Evolutionary conservation across 2,329 filamentous ascomycete species (phyloP).

Genomic region (Calonectria crousiana): DNA sequence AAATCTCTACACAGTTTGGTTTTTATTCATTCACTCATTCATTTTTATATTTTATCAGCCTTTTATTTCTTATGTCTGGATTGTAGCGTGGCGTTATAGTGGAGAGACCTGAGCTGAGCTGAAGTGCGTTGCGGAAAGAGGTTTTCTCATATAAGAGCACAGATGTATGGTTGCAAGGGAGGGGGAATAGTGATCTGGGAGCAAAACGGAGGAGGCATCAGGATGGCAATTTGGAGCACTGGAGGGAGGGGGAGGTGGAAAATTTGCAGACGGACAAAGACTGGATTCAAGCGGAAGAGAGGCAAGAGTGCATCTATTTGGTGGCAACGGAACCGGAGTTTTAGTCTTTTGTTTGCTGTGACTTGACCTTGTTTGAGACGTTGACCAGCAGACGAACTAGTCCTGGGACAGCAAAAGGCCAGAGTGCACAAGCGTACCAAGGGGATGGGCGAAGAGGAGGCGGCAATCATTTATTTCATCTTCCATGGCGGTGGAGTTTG

Average conservation of each 20-base stretch:
- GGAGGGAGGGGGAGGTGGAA: background rate
- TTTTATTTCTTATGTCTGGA: constrained; percentile 41
- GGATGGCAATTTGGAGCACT: background rate
- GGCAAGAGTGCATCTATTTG: constrained; percentile 24
- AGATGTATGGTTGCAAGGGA: constrained; percentile 1
- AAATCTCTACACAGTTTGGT: constrained; percentile 21
- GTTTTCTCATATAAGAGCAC: constrained; percentile 29
- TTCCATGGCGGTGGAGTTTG: constrained; percentile 11
- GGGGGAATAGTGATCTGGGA: constrained; percentile 4
- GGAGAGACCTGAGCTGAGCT: constrained; percentile 33
- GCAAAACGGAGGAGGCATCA: constrained; percentile 9
- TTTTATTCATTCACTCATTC: constrained; percentile 14
- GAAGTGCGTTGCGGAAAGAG: constrained; percentile 26
- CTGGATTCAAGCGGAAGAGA: constrained; percentile 34
- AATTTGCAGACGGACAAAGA: constrained; percentile 35
- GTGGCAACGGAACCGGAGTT: constrained; percentile 33
- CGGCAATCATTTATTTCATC: constrained; percentile 13
- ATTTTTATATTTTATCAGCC: constrained; percentile 21
- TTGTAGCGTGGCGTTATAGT: constrained; percentile 46
- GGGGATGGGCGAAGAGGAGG: constrained; percentile 8
- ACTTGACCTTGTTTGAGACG: constrained; percentile 25
- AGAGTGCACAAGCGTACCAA: background rate
- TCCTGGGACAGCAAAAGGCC: constrained; percentile 18
- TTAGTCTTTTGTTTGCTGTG: constrained; percentile 28
- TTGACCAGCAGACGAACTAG: constrained; percentile 10